Base-by-base conservation (phyloP, 2,329 filamentous ascomycete genomes). In the Spiromastix sp. region DNA sequence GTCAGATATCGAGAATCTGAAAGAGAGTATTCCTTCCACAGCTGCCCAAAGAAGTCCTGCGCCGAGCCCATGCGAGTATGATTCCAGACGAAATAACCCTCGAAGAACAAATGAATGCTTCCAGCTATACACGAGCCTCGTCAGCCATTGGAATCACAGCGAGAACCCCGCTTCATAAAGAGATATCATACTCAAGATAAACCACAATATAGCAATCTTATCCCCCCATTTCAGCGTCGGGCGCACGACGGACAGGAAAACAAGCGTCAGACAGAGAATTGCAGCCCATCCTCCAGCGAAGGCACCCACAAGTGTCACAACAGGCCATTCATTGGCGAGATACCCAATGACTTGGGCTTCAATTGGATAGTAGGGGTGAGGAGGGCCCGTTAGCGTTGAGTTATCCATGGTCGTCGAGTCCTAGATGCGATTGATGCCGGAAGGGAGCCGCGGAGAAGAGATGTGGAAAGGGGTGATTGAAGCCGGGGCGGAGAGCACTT, bases 1-100 rank as follows among this genome's bases (percentile, higher is more conserved):
- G 80, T 86, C 47, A 94, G 65, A 52, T 94, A 94, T 28, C 86
- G 72, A 36, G 85, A 93, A 61, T 94, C 86, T 2, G 83, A 87
- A 21, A 87, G 70, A 3, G 83, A 72, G 55, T 94, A 94, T 59
- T 94, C 86, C 55, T 94, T 94, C 86, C 86, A 94, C 29, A 93
- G 67, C 63, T 94, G 85, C 2, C 80, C 84, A 38, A 87, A 80
- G 5, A 91, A 61, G 36, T 79, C 77, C 54, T 85, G 79, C 40
- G 74, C 74, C 8, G 71, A 65, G 0, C 77, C 74, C 54, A 94
- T 70, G 16, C 62, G 64, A 15, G 65, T 60, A 55, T 84, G 80
- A 54, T 87, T 76, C 43, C 73, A 57, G 42, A 86, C 70, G 54
- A 85, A 93, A 58, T 93, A 93, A 24, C 81, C 83, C 64, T 93